Base-by-base conservation (phyloP, 2,329 filamentous ascomycete genomes). In the Sarocladium kiliense region DNA sequence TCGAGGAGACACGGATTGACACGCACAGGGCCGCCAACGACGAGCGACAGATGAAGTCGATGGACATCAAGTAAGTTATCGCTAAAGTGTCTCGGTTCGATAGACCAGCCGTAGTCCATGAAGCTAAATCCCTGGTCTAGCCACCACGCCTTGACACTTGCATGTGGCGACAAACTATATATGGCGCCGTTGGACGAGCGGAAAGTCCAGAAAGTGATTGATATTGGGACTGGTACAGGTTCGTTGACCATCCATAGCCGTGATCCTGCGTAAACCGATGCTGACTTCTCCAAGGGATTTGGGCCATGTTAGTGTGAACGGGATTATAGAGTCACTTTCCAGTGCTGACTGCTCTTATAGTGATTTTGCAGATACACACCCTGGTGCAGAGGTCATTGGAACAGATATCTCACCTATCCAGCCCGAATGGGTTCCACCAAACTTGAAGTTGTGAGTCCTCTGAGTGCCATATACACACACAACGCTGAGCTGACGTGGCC, bases 371-470 rank as follows among this genome's bases (percentile, higher is more conserved):
- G 65, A 78, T 53, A 57, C 69, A 5, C 74, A 74, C 36, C 76
- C 77, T 27, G 63, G 69, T 58, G 72, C 64, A 58, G 70, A 63
- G 69, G 81, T 67, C 12, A 75, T 74, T 50, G 80, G 80, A 21
- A 80, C 78, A 14, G 80, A 84, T 62, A 69, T 84, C 14, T 80
- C 78, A 3, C 79, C 80, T 0, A 81, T 81, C 12, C 80, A 83
- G 59, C 79, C 80, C 1, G 69, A 66, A 18, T 79, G 78, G 69
- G 83, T 57, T 2, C 55, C 55, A 9, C 50, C 55, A 19, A 54
- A 59, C 26, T 26, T 58, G 7, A 39, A 51, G 3, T 58, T 58
- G 45, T 56, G 84, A 58, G 79, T 92, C 12, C 11, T 9, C 12
- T n/a, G n/a, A n/a, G n/a, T n/a, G n/a, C n/a, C n/a, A n/a, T n/a